These are phyloP conservation scores for Picea glauca DNA, from an alignment of 75 land plant species.

Conservation along the genomic window DNA sequence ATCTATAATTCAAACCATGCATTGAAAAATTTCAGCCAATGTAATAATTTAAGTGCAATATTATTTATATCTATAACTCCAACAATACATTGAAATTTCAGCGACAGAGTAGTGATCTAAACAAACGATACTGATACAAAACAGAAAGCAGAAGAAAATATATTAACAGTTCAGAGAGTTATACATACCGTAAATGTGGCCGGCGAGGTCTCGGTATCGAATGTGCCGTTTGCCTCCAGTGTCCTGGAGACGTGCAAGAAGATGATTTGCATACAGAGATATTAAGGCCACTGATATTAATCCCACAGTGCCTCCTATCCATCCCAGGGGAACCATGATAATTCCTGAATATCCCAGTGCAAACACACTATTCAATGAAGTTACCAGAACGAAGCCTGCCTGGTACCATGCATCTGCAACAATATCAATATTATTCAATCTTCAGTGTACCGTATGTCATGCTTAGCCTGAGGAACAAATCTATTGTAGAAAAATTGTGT, in stretches of 20 bases:
- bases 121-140: too few relatives aligned
- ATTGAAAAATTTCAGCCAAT: too few relatives aligned
- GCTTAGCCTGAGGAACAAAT: too few relatives aligned
- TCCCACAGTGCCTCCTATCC: conserved; percentile 57
- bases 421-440: too few relatives aligned
- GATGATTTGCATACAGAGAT: conserved; percentile 65
- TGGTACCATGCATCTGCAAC: conserved; percentile 76
- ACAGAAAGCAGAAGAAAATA: too few relatives aligned
- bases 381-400: conserved; percentile 60
- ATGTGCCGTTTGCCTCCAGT: conserved; percentile 80
- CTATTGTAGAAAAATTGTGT: too few relatives aligned
- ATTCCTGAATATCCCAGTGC: conserved; percentile 75
- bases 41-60: too few relatives aligned
- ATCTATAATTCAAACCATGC: too few relatives aligned
- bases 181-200: conserved; percentile 57
- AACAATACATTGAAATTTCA: too few relatives aligned
- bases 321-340: conserved; percentile 81
- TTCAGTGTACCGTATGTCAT: too few relatives aligned
- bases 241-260: conserved; percentile 70
- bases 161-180: background rate
- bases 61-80: too few relatives aligned
- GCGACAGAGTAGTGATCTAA: too few relatives aligned
- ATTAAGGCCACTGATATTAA: conserved; percentile 46
- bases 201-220: conserved; percentile 89
- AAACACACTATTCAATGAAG: conserved; percentile 71